phyloP scores from a whole-genome alignment of 768 basidiomycete genomes.

The Termitomyces titanicus region DNA sequence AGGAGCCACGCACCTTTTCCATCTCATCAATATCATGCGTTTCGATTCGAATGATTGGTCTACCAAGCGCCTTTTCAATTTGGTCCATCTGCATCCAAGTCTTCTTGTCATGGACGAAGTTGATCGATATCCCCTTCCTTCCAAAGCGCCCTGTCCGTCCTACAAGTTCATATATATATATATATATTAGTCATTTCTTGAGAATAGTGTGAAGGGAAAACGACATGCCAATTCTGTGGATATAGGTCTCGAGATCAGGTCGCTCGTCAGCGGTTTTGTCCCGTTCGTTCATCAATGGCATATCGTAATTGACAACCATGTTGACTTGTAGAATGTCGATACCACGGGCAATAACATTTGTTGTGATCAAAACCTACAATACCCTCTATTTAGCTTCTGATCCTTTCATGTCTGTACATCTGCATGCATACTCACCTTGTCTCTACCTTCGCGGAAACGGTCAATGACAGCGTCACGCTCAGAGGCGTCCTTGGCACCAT shows the following conservation, averaged over 20 bases:
- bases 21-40: constrained; percentile 90
- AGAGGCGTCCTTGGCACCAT: constrained; percentile 86
- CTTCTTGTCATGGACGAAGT: constrained; percentile 89
- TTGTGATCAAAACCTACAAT: constrained; percentile 78
- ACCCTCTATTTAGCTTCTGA: not conserved
- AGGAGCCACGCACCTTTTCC: constrained; percentile 67
- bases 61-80: constrained; percentile 78
- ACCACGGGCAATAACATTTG: constrained; percentile 96
- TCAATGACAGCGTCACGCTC: constrained; percentile 94
- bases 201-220: not conserved
- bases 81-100: constrained; percentile 89
- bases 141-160: constrained; percentile 98
- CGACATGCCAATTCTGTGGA: constrained; percentile 89
- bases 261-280: constrained; percentile 45
- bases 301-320: constrained; percentile 99
- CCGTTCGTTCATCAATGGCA: constrained; percentile 82
- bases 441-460: constrained; percentile 91
- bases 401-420: not conserved
- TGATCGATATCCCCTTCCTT: constrained; percentile 94
- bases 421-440: constrained; percentile 61
- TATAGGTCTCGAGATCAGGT: constrained; percentile 95
- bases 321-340: constrained; percentile 99
- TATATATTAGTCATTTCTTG: not conserved
- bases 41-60: constrained; percentile 80
- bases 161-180: constrained; percentile 26